Evolutionary conservation across 305 asterid species (phyloP), one percentile per base, ranked within the genome.

Genomic region (Solanum aculeatissimum): DNA sequence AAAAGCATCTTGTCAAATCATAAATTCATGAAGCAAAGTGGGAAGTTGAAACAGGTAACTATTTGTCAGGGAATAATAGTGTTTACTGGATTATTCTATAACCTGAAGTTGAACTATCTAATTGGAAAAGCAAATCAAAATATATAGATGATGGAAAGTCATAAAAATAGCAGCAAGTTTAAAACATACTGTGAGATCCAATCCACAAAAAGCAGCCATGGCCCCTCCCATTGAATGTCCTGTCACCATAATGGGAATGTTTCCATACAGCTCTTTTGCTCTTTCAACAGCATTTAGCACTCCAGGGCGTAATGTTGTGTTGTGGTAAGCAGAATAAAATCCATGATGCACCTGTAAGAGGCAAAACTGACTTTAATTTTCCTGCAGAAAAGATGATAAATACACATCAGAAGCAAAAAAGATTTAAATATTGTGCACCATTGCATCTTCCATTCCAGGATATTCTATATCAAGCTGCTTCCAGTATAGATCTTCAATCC

Each of bases 211-310:
- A 78, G 98, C 95, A 80, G 98, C 99, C 85, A 97, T 97, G 58
- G 99, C 99, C 81, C 99, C 99, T 88, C 99, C 99, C 99, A 97
- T 97, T 40, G 99, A 97, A 90, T 97, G 99, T 63, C 99, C 99
- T 53, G 99, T 95, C 71, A 91, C 93, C 90, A 97, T 90, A 82
- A 97, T 89, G 63, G 86, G 87, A 71, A 90, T 88, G 83, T 91
- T 91, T 75, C 98, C 99, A 81, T 93, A 91, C 15, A 90, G 60
- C 74, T 92, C 91, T 88, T 89, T 91, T 68, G 92, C 94, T 78
- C 75, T 84, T 86, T 91, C 86, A 85, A 97, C 89, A 75, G 95
- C 98, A 85, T 84, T 86, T 65, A 91, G 84, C 86, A 97, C 93
- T 88, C 93, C 97, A 69, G 98, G 92, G 23, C 98, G 97, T 74